Conservation (phyloP, 192 early-diverging fungal genomes). For the Linnemannia schmuckeri region DNA sequence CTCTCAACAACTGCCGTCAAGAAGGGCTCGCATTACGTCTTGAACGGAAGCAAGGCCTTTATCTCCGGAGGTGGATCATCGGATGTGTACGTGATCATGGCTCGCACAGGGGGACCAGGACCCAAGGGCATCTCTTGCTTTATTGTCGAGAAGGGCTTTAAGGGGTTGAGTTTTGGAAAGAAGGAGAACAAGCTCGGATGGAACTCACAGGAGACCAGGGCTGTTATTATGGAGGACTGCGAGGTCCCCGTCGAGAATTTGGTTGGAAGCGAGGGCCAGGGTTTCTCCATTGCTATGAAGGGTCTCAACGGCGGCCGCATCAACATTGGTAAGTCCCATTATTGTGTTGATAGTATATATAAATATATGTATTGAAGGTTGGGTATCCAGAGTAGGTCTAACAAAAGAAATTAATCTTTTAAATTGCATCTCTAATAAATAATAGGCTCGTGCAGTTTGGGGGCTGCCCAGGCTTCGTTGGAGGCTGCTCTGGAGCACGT, state of each 20-base stretch:
- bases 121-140: conserved; percentile 70
- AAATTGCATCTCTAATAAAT: not conserved
- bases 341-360: not conserved
- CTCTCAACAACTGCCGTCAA: conserved; percentile 82
- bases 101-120: conserved; percentile 66
- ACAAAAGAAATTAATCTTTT: not conserved
- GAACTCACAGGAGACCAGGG: conserved; percentile 71
- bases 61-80: conserved; percentile 74
- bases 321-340: conserved; percentile 62
- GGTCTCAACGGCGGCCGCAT: conserved; percentile 70
- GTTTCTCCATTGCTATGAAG: conserved; percentile 75
- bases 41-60: conserved; percentile 92
- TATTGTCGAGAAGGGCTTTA: conserved; percentile 68
- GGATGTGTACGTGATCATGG: conserved; percentile 73
- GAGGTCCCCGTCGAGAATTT: conserved; percentile 65
- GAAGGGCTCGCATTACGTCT: conserved; percentile 88
- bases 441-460: conserved; percentile 67
- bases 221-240: conserved; percentile 71
- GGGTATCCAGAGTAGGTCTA: not conserved
- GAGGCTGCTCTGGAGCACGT: conserved; percentile 59
- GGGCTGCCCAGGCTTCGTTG: conserved; percentile 67
- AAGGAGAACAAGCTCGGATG: conserved; percentile 74
- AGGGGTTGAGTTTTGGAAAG: conserved; percentile 71
- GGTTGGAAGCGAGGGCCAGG: conserved; percentile 68
- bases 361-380: not conserved